Evolutionary conservation across 1,284 basidiomycete genomes (phyloP).

Genomic region (Hortiboletus rubellus): DNA sequence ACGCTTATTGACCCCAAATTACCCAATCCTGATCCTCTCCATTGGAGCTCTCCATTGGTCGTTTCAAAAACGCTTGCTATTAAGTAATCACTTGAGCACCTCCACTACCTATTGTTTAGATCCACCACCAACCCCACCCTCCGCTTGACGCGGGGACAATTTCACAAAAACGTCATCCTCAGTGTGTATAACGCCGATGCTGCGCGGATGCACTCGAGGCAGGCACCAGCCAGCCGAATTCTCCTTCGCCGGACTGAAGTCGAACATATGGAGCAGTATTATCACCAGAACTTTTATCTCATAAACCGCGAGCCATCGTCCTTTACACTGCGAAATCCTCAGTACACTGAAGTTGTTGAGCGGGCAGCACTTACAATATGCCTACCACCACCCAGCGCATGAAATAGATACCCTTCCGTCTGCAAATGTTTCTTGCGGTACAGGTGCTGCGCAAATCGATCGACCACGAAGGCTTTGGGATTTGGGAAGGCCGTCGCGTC

Average conservation of each 20-base stretch:
- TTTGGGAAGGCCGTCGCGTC: conserved; percentile 17
- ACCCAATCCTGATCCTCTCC: too few relatives aligned
- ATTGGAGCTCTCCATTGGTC: too few relatives aligned
- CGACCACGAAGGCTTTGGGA: conserved; percentile 17
- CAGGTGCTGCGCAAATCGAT: conserved; percentile 23
- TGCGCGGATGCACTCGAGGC: conserved; percentile 18
- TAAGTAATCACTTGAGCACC: not conserved
- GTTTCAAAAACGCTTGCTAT: too few relatives aligned
- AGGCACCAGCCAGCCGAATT: conserved; percentile 6
- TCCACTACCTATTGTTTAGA: not conserved
- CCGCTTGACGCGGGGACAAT: conserved; percentile 8
- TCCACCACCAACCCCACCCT: not conserved
- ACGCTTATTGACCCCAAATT: too few relatives aligned
- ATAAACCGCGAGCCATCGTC: conserved; percentile 28
- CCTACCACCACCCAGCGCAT: conserved; percentile 25
- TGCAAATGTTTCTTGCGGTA: conserved; percentile 25
- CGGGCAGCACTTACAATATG: conserved; percentile 19
- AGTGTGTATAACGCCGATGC: conserved; percentile 22
- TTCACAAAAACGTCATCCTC: conserved; percentile 21
- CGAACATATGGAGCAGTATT: conserved; percentile 19
- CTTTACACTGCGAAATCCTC: conserved; percentile 23
- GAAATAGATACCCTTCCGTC: conserved; percentile 19
- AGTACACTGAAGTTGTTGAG: not conserved
- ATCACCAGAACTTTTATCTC: conserved; percentile 22
- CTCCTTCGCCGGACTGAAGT: conserved; percentile 13